Base-by-base conservation (phyloP, 352 stramenopile genomes). In the Phytophthora uliginosa region DNA sequence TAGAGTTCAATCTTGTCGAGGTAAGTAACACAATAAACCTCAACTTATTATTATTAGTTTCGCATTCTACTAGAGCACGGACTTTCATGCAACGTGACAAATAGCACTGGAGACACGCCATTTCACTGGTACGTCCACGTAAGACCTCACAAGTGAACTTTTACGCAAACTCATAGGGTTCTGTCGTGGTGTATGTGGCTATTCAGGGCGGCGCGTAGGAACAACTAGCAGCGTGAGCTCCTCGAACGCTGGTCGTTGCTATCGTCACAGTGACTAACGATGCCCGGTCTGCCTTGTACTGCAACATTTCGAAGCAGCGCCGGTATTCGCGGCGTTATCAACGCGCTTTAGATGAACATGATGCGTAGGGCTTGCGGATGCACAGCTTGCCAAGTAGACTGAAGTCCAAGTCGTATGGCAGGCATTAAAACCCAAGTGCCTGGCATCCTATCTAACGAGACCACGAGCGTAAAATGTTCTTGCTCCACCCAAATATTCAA, bases 101-200 rank as follows among this genome's bases (percentile, higher is more conserved):
- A 94, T 62, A 78, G 61, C 56, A 68, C 62, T 36, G 85, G 85
- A 17, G 86, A 94, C 40, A 91, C 83, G 17, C 85, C 85, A 2
- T 66, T 94, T 7, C 85, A 94, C 65, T 94, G 86, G 86, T 94
- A 63, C 3, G 81, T n/a, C 15, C 5, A 17, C 18, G 13, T 13
- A 45, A 31, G 4, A 31, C 13, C 5, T 7, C 38, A 45, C 15
- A 45, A 17, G 38, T 17, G 6, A 8, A 17, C 38, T 45, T 45
- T 15, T n/a, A n/a, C 38, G 38, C 42, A 9, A 48, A n/a, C 42
- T 55, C 28, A 63, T 59, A 6, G 13, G n/a, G n/a, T n/a, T n/a
- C n/a, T n/a, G n/a, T n/a, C n/a, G 36, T 42, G 36, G 36, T 20
- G 38, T 7, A 20, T 24, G 42, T 13, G 42, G 42, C 7, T 24